These are phyloP conservation scores for Westerdykella sp. DNA, from an alignment of 2,329 filamentous ascomycete species.

Conservation along the genomic window DNA sequence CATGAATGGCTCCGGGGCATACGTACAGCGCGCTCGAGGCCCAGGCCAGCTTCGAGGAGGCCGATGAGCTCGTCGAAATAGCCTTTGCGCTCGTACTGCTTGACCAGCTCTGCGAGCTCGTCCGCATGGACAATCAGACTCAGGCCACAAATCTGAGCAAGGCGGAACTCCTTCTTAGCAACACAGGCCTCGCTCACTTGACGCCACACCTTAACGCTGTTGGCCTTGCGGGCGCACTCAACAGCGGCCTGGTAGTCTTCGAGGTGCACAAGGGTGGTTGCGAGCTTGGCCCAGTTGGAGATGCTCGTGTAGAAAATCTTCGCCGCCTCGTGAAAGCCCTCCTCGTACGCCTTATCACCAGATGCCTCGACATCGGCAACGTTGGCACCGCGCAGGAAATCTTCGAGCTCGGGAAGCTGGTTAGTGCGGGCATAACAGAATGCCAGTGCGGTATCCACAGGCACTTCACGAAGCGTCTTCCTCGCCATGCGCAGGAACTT, in stretches of 20 bases:
- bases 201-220: slow-evolving; percentile 99
- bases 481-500: slow-evolving; percentile 96
- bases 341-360: slow-evolving; percentile 94
- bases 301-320: slow-evolving; percentile 99
- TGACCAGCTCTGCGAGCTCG: slow-evolving; percentile 84
- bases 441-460: slow-evolving; percentile 87
- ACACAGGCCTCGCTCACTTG: slow-evolving; percentile 96
- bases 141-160: slow-evolving; percentile 96
- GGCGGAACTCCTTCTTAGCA: slow-evolving; percentile 95
- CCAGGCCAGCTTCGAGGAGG: slow-evolving; percentile 88
- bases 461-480: slow-evolving; percentile 89
- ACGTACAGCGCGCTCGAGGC: slow-evolving; percentile 65
- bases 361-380: slow-evolving; percentile 95
- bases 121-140: slow-evolving; percentile 98
- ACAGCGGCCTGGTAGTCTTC: slow-evolving; percentile 96
- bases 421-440: slow-evolving; percentile 91
- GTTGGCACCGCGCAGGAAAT: slow-evolving; percentile 88
- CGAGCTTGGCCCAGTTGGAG: slow-evolving; percentile 99
- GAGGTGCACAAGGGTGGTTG: slow-evolving; percentile 94
- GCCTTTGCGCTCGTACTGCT: slow-evolving; percentile 92
- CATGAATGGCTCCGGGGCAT: not conserved
- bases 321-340: slow-evolving; percentile 89
- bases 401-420: slow-evolving; percentile 87
- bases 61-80: slow-evolving; percentile 98
- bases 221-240: slow-evolving; percentile 95